Base-by-base conservation (phyloP, 805 yeast species). In the Kuraishia capsulata region DNA sequence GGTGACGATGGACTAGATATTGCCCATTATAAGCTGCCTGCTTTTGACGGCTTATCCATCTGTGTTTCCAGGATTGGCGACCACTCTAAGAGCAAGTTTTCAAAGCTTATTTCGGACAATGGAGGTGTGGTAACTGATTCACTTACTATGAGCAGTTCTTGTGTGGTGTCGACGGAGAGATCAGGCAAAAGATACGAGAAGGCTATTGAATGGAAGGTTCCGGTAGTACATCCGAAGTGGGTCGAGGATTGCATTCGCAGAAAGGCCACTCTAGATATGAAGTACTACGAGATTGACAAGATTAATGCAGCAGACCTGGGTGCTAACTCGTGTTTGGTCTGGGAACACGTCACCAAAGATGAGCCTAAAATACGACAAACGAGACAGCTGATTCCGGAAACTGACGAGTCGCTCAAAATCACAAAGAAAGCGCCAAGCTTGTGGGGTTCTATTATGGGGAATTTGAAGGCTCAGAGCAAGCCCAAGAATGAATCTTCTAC, bases 61-160 rank as follows among this genome's bases (percentile, higher is more conserved):
- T 74, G 78, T 46, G 48, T 73, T 23, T 69, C 76, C 1, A 56
- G 64, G 33, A 64, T 47, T 42, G 4, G 35, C 43, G 24, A 42
- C 38, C 43, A 46, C 44, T 28, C 44, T 49, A 30, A 26, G 24
- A 23, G 14, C 4, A 54, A 56, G 21, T 46, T 76, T 4, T 41
- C 57, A 1, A 47, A 54, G 5, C 36, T 63, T 4, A 59, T 78
- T 6, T 51, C 44, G 26, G 52, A 57, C 3, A 51, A 69, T 46
- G 80, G 79, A 3, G 85, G 81, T 3, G 56, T 53, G 16, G 67
- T 69, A 2, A 65, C 75, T 1, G 73, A 70, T 18, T 66, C 80
- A 1, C 55, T 78, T 28, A 69, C 76, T 2, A 57, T 59, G 6
- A 55, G 63, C 4, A 64, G 64, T 35, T 47, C 64, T 2, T 62